Base-by-base conservation (phyloP, 805 yeast species). In the Kluyveromyces siamensis region DNA sequence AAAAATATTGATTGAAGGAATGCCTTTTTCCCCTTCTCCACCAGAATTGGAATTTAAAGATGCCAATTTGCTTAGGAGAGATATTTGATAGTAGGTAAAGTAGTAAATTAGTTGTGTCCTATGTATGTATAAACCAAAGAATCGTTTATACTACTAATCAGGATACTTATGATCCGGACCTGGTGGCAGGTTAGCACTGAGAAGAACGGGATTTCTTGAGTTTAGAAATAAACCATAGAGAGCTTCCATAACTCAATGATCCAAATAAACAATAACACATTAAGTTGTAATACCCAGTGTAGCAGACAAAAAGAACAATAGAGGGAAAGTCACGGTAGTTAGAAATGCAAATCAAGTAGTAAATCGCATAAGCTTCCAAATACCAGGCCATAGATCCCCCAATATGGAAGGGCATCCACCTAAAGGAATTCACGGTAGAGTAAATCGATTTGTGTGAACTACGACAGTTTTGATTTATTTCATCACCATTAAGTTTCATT, bases 301-400 rank as follows among this genome's bases (percentile, higher is more conserved):
- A 88, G 40, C 82, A 77, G 55, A 88, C 77, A 62, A 84, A 87
- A 47, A 88, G 68, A 52, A 88, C 58, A 2, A 75, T 70, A 19
- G 90, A 81, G 10, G 85, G 80, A 55, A 83, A 75, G 54, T 84
- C 91, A 27, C 78, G 74, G 43, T 86, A 74, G 43, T 78, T 75
- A 62, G 86, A 70, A 56, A 76, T 73, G 46, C 71, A 69, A 46
- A 77, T 58, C 58, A 79, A 77, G 62, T 88, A 87, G 60, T 83
- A 84, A 18, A 83, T 58, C 6, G 91, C 77, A 62, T 85, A 87
- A 8, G 72, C 63, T 54, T 79, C 79, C 50, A 88, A 73, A 66
- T 84, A 87, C 72, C 83, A 72, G 30, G 88, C 87, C 44, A 86
- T 76, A 49, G 90, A 80, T 4, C 79, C 70, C 5, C 95, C 87